Conservation (phyloP, 2,329 filamentous ascomycete genomes). For the Lachnum nothofagi region DNA sequence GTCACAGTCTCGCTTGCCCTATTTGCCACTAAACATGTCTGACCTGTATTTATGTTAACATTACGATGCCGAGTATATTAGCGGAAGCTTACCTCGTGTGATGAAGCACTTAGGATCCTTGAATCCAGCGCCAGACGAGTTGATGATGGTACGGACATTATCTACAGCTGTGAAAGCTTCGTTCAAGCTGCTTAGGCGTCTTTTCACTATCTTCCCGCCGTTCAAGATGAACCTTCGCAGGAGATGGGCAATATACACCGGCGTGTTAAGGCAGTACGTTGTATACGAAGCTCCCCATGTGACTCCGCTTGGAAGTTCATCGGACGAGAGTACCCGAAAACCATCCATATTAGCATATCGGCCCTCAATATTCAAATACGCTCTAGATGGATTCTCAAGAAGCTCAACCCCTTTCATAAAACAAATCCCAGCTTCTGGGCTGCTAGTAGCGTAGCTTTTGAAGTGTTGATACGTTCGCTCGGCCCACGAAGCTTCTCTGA, state of each 20-base stretch:
- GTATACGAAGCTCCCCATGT: conserved; percentile 36
- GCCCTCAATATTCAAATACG: conserved; percentile 33
- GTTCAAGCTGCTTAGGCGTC: conserved; percentile 23
- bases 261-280: conserved; percentile 40
- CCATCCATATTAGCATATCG: conserved; percentile 34
- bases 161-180: conserved; percentile 37
- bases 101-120: conserved; percentile 39
- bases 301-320: conserved; percentile 34
- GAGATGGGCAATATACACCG: conserved; percentile 39
- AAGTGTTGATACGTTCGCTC: conserved; percentile 36
- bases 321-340: conserved; percentile 25
- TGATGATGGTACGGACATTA: conserved; percentile 37
- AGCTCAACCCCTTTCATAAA: conserved; percentile 38
- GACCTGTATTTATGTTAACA: conserved; percentile 29
- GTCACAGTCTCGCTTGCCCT: conserved; percentile 46
- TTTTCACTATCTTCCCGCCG: conserved; percentile 32
- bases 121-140: conserved; percentile 42
- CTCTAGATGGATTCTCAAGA: conserved; percentile 36
- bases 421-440: conserved; percentile 36
- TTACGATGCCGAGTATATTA: not conserved
- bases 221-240: conserved; percentile 37
- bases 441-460: conserved; percentile 32
- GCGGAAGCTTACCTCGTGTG: conserved; percentile 32
- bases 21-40: conserved; percentile 44
- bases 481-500: conserved; percentile 36